phyloP scores from a whole-genome alignment of 345 rosid genomes.

The Toxicodendron radicans region DNA sequence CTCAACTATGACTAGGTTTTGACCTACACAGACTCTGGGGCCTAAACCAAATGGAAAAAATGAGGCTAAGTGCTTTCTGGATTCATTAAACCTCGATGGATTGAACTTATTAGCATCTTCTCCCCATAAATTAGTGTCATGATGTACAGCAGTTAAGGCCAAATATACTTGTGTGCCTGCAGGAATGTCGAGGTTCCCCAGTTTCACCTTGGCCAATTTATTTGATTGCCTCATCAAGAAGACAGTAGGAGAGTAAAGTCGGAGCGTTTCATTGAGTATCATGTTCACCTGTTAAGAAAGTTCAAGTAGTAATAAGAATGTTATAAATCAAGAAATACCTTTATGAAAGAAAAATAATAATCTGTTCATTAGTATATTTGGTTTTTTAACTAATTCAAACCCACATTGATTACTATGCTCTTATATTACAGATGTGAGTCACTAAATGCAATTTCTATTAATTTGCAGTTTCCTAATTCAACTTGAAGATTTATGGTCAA shows the following conservation, averaged over 20 bases:
- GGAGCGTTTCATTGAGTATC: conserved; percentile 68
- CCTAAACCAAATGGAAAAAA: conserved; percentile 64
- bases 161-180: conserved; percentile 58
- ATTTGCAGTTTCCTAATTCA: too few relatives aligned
- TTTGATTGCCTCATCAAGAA: conserved; percentile 46
- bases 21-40: conserved; percentile 60
- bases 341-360: neutral
- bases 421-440: neutral
- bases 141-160: conserved; percentile 53
- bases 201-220: conserved; percentile 31
- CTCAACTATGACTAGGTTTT: conserved; percentile 50
- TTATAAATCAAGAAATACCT: neutral
- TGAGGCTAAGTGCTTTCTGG: conserved; percentile 45
- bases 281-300: conserved; percentile 46
- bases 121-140: conserved; percentile 69
- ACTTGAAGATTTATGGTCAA: too few relatives aligned
- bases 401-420: neutral
- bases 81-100: conserved; percentile 56
- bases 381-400: neutral
- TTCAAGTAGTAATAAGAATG: neutral
- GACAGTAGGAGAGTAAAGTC: conserved; percentile 75
- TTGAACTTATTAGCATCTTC: conserved; percentile 64
- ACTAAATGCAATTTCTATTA: too few relatives aligned
- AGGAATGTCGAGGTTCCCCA: conserved; percentile 64
- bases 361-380: neutral